Conservation (phyloP, 2,329 filamentous ascomycete species). For the Immersiporthe knoxdaviesiana region DNA sequence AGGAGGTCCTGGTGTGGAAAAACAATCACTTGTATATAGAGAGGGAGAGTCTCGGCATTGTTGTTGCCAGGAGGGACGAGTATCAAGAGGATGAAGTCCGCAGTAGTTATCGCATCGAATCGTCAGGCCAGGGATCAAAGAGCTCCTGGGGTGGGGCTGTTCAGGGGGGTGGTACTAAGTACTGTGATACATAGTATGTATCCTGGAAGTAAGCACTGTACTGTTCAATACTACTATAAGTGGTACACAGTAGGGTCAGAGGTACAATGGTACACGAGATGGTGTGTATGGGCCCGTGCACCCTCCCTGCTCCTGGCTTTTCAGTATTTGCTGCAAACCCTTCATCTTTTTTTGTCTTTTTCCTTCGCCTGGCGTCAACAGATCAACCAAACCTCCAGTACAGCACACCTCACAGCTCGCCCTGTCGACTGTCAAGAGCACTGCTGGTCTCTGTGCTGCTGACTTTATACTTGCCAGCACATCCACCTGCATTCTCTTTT, state of each 20-base stretch:
- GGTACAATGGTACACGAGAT: not conserved
- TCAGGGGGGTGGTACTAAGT: not conserved
- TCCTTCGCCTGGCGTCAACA: not conserved
- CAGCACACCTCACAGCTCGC: not conserved
- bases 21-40: not conserved
- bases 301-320: not conserved
- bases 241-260: too few species aligned
- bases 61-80: not conserved
- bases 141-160: conserved; percentile 11
- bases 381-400: not conserved
- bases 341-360: not conserved
- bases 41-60: not conserved
- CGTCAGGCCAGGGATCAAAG: conserved; percentile 2
- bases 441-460: not conserved
- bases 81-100: not conserved
- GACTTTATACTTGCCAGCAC: not conserved
- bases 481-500: not conserved
- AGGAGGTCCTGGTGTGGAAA: not conserved
- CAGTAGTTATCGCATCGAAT: conserved; percentile 13
- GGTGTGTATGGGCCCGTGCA: conserved; percentile 8
- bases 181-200: not conserved
- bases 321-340: conserved; percentile 12
- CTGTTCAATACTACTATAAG: too few species aligned
- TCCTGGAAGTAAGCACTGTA: too few species aligned
- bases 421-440: not conserved